Evolutionary conservation across 306 rosid species (phyloP), one percentile per base, ranked within the genome.

Genomic region (Dryas octopetala): DNA sequence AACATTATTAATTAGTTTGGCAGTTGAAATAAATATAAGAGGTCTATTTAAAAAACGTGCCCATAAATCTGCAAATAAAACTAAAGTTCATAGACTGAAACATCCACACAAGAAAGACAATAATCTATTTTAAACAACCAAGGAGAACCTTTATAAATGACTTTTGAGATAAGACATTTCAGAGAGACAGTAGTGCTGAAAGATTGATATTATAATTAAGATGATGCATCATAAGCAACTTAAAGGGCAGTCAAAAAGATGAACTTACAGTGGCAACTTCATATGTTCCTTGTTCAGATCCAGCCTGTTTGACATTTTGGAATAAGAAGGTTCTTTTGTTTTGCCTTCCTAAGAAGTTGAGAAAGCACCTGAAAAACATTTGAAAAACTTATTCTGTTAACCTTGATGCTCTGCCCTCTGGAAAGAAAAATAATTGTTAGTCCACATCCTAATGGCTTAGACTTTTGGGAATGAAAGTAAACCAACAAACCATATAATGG

Each of bases 341-440:
- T 95, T 79, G 98, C 93, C 84, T 91, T 95, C 96, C 98, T 90
- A 75, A 91, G 98, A 85, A 95, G 98, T 90, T 95, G 98, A 57
- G 97, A 95, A 82, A 95, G 97, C 26, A 95, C 98, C 98, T 95
- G 80, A 41, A 61, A 83, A 77, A n/a, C 28, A 47, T 64, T 52
- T 53, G 58, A 46, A 41, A 71, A 74, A 62, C 48, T 38, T 32
- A 7, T 26, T 45, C 46, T 44, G 58, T 19, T 74, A 66, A 89
- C 98, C 88, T 95, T 95, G 68, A 95, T 95, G 85, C 98, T 95
- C 79, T 95, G 98, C 69, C 98, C 98, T 81, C 97, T 90, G 52
- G 98, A 87, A 78, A 95, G 97, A 61, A 32, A 32, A 32, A 32
- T 32, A 32, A 32, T 32, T 32, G 38, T 32, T 32, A 32, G 38